Conservation (phyloP, 106 monocot species). For the Alisma plantagoaquatica region DNA sequence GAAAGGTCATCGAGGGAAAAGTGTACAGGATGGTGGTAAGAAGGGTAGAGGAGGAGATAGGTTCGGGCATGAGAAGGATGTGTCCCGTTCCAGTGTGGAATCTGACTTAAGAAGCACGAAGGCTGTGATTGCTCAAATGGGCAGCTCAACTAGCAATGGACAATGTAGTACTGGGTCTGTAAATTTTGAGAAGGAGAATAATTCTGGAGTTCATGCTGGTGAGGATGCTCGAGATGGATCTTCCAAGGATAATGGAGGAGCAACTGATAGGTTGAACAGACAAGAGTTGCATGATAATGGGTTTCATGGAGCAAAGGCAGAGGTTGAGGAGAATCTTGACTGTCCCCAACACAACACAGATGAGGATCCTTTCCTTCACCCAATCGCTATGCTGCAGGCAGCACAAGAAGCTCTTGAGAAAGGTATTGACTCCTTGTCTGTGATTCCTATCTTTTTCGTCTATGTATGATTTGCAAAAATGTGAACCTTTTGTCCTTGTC, state of each 20-base stretch:
- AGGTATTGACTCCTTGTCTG: too few species aligned
- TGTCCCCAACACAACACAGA: constrained; percentile 10
- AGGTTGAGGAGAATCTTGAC: constrained; percentile 13
- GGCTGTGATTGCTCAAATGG: constrained; percentile 14
- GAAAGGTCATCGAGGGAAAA: constrained; percentile 26
- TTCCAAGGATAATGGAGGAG: constrained; percentile 38
- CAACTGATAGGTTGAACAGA: constrained; percentile 11
- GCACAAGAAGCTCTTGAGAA: constrained; percentile 76
- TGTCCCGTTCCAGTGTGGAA: constrained; percentile 57
- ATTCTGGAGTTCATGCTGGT: constrained; percentile 33
- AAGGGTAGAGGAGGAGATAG: constrained; percentile 23
- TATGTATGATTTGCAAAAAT: too few species aligned
- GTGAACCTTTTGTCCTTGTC: too few species aligned
- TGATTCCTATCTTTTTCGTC: too few species aligned
- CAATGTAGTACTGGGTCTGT: constrained; percentile 15
- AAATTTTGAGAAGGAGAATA: constrained; percentile 25
- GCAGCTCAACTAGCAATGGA: constrained; percentile 29
- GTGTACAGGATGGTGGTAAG: constrained; percentile 24
- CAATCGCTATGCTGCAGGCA: constrained; percentile 47
- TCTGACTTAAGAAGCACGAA: constrained; percentile 41
- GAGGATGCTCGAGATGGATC: constrained; percentile 29
- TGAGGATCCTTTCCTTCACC: constrained; percentile 47
- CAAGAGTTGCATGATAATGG: constrained; percentile 15
- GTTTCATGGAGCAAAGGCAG: constrained; percentile 9
- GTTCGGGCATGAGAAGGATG: constrained; percentile 32